phyloP scores from a whole-genome alignment of 371 early-diverging fungal genomes.

The Parasitella parasitica region DNA sequence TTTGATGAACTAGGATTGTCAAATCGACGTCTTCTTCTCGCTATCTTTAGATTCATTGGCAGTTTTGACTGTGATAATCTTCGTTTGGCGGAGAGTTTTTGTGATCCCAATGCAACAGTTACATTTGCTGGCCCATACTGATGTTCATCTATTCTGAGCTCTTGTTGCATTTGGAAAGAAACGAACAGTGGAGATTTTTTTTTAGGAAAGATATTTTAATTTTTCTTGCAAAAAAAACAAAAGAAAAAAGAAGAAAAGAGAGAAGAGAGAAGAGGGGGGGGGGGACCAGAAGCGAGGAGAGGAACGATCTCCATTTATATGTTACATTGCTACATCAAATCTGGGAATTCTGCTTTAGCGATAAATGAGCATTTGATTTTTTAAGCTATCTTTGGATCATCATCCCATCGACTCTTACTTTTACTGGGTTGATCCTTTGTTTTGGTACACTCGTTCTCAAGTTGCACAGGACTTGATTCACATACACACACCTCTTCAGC shows the following conservation, averaged over 20 bases:
- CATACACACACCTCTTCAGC: neutral
- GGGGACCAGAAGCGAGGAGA: neutral
- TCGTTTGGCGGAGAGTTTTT: slow-evolving; percentile 15
- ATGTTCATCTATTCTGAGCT: neutral
- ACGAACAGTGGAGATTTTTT: neutral
- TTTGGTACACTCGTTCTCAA: neutral
- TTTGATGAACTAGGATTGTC: neutral
- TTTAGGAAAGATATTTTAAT: neutral
- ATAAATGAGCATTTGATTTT: neutral
- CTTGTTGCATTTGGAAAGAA: neutral
- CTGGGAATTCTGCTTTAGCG: neutral
- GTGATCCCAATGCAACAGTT: slow-evolving; percentile 6
- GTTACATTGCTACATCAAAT: neutral
- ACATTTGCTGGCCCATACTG: slow-evolving; percentile 16
- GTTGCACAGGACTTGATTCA: neutral
- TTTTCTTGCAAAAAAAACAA: neutral
- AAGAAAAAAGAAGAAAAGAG: neutral
- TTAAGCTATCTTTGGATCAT: neutral
- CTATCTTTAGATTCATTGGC: slow-evolving; percentile 1
- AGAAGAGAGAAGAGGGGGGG: neutral
- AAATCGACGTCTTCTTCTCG: neutral
- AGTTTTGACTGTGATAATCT: slow-evolving; percentile 9
- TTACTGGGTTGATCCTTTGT: neutral
- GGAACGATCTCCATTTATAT: neutral
- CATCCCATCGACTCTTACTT: neutral